Evolutionary conservation across 495 filamentous ascomycete genomes (phyloP).

Genomic region (Jackrogersella minutella): DNA sequence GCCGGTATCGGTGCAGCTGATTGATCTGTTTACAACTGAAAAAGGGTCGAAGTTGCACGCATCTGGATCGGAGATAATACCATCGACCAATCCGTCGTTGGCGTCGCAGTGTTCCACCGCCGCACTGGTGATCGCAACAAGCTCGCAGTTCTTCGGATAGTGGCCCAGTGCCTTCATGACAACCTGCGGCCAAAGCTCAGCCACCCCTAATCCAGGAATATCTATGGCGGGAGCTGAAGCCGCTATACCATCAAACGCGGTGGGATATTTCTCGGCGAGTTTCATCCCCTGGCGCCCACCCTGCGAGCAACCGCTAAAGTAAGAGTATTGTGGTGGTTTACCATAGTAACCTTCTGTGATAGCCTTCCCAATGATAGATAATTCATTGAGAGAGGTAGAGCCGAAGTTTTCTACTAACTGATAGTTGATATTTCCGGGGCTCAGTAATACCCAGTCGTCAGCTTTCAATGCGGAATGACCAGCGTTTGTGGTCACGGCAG

Average conservation of each 20-base stretch:
- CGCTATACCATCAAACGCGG: slow-evolving; percentile 52
- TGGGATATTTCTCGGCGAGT: slow-evolving; percentile 54
- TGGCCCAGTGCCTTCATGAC: slow-evolving; percentile 41
- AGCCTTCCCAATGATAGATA: slow-evolving; percentile 46
- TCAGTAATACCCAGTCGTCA: slow-evolving; percentile 49
- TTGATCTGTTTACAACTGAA: slow-evolving; percentile 38
- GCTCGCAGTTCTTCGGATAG: slow-evolving; percentile 39
- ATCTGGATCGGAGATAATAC: slow-evolving; percentile 47
- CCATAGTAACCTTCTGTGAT: slow-evolving; percentile 48
- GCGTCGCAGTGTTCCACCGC: slow-evolving; percentile 48
- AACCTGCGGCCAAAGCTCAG: slow-evolving; percentile 36
- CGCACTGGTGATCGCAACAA: slow-evolving; percentile 40
- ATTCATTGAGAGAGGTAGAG: slow-evolving; percentile 40
- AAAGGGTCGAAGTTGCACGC: slow-evolving; percentile 49
- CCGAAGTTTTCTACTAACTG: slow-evolving; percentile 49
- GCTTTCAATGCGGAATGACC: slow-evolving; percentile 44
- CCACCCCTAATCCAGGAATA: slow-evolving; percentile 29
- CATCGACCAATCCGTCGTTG: slow-evolving; percentile 50
- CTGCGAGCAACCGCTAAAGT: slow-evolving; percentile 55
- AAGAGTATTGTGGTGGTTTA: slow-evolving; percentile 46
- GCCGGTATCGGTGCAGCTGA: slow-evolving; percentile 28
- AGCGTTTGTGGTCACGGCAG: slow-evolving; percentile 51
- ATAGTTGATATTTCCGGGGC: slow-evolving; percentile 50
- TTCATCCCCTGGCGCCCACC: slow-evolving; percentile 54
- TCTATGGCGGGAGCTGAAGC: slow-evolving; percentile 50